Conservation (phyloP, 768 basidiomycete species). For the Inosperma sp. region DNA sequence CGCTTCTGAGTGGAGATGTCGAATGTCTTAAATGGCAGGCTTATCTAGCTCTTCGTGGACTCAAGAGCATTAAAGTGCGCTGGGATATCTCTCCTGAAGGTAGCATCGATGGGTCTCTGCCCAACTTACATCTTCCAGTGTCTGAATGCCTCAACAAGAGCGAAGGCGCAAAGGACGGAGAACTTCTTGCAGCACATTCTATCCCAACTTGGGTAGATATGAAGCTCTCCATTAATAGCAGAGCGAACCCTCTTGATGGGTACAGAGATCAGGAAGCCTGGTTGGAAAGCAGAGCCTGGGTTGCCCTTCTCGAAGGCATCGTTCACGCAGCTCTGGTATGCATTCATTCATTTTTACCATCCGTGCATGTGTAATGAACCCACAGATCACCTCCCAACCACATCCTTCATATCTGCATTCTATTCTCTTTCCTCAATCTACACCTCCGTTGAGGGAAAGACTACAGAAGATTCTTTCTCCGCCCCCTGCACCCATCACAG, state of each 20-base stretch:
- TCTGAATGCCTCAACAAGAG: slow-evolving; percentile 23
- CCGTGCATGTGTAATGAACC: slow-evolving; percentile 7
- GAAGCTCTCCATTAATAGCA: slow-evolving; percentile 36
- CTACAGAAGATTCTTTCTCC: slow-evolving; percentile 53
- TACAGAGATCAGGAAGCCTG: slow-evolving; percentile 54
- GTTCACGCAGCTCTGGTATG: slow-evolving; percentile 74
- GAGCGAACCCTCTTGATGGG: slow-evolving; percentile 53
- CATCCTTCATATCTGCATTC: slow-evolving; percentile 38
- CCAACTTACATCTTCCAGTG: slow-evolving; percentile 60
- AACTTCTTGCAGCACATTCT: slow-evolving; percentile 57
- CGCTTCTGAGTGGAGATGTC: slow-evolving; percentile 66
- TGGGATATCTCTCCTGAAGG: slow-evolving; percentile 71
- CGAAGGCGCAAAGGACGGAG: slow-evolving; percentile 31
- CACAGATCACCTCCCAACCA: slow-evolving; percentile 50
- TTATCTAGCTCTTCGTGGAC: slow-evolving; percentile 64
- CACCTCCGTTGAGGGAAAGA: slow-evolving; percentile 24
- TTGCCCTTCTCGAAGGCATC: slow-evolving; percentile 68
- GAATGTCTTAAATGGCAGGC: slow-evolving; percentile 92
- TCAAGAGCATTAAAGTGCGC: slow-evolving; percentile 49
- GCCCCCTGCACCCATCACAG: slow-evolving; percentile 67
- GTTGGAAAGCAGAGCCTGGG: slow-evolving; percentile 81
- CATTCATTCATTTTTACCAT: slow-evolving; percentile 12
- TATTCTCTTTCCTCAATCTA: slow-evolving; percentile 37
- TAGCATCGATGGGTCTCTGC: slow-evolving; percentile 61
- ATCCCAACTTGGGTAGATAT: slow-evolving; percentile 75